Base-by-base conservation (phyloP, 176 grass and related monocot species). In the Dendrocalamus sinicus region DNA sequence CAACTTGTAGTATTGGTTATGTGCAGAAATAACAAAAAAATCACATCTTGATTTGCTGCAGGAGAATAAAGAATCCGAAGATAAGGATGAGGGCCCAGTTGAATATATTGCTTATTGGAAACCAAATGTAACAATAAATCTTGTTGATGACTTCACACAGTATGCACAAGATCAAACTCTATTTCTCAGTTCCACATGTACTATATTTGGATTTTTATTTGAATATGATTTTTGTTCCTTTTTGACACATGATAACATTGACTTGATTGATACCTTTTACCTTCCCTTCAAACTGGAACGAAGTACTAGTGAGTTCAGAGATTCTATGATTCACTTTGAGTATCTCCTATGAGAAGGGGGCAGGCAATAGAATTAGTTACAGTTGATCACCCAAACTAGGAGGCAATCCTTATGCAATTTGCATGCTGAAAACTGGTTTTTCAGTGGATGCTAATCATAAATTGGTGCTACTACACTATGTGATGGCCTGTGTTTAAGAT, bases 51-150 rank as follows among this genome's bases (percentile, higher is more conserved):
- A 68, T 87, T 73, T 75, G 39, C 50, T 89, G 78, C 81, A 99
- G 85, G 88, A 73, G 76, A 88, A 91, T 82, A 79, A 69, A 83
- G 88, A 96, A 75, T 48, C 45, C 8, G 92, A 94, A 88, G 87
- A 84, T 64, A 90, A 91, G 86, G 90, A 96, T 67, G 96, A 93
- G 53, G 94, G 86, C 62, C 87, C 83, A 52, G 68, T 83, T 23
- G 97, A 99, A 90, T 96, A 92, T 94, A 77, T 94, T 85, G 76
- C 97, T 77, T 99, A 96, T 67, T 99, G 94, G 97, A 99, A 99
- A 81, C 90, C 92, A 66, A 99, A 99, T 93, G 80, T 99, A 45
- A 99, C 97, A 63, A 90, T 99, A 83, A 99, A 96, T 84, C 92
- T 99, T 45, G 88, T 94, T 45, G 97, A 99, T 37, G 94, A 99